Conservation (phyloP, 75 land plant genomes). For the Pinus tabuliformis region DNA sequence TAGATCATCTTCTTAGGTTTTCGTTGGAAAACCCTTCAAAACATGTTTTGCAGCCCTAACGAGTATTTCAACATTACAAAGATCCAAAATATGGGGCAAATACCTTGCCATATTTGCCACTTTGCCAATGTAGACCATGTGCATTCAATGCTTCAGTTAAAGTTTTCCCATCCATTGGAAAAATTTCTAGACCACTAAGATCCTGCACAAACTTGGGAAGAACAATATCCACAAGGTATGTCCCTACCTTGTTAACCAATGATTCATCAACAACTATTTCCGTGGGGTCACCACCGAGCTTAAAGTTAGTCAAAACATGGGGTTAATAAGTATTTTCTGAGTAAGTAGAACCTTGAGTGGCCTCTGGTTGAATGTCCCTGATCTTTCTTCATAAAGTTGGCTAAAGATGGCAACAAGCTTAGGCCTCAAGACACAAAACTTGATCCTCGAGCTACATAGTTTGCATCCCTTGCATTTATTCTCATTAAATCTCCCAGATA, state of each 20-base stretch:
- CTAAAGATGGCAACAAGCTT: conserved; percentile 85
- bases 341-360: conserved; percentile 12
- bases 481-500: conserved; percentile 96
- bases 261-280: conserved; percentile 90
- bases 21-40: conserved; percentile 82
- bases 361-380: conserved; percentile 23
- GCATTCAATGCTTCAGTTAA: conserved; percentile 97
- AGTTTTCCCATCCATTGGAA: conserved; percentile 99
- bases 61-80: conserved; percentile 76
- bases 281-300: conserved; percentile 72
- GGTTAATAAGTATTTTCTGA: conserved; percentile 57
- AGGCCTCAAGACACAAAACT: conserved; percentile 87
- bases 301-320: conserved; percentile 94
- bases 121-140: conserved; percentile 93
- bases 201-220: conserved; percentile 86
- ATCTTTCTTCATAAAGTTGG: conserved; percentile 54
- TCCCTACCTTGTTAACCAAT: conserved; percentile 66
- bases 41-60: conserved; percentile 90
- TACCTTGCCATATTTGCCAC: conserved; percentile 81
- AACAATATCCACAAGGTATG: conserved; percentile 66
- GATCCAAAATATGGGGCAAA: conserved; percentile 90
- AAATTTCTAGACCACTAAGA: conserved; percentile 84
- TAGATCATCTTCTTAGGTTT: conserved; percentile 90
- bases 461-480: conserved; percentile 94
- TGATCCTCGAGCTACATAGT: conserved; percentile 73